Evolutionary conservation across 495 filamentous ascomycete genomes (phyloP), one percentile per base, ranked within the genome.

Genomic region (Thermochaetoides thermophila): DNA sequence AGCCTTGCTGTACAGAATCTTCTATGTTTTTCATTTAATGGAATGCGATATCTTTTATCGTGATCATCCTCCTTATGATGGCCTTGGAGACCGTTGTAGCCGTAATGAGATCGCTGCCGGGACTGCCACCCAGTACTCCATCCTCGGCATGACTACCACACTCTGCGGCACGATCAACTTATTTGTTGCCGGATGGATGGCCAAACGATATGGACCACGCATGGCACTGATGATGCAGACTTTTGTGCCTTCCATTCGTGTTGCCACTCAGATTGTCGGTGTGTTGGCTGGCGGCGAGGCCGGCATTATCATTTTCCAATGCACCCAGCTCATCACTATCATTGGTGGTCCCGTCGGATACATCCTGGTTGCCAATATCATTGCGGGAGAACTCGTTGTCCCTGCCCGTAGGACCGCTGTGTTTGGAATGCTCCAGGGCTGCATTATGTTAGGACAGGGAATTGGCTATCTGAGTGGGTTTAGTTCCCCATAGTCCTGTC

Each of bases 1-100:
- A 2, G 13, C 17, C 11, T 17, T 12, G 1, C 11, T 17, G n/a
- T n/a, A n/a, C n/a, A 69, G 63, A 19, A 56, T 74, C 17, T 62
- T 73, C 35, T 73, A 72, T 38, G 67, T 62, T 11, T 71, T 74
- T 35, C 60, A 66, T 26, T 41, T 69, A 13, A 71, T 74, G 69
- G 63, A 63, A 34, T 74, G 70, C 47, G 64, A 73, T 27, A 59
- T 61, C 30, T 74, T 66, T 48, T 74, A 72, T 48, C 25, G 19
- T 13, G 53, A 48, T 10, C 54, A 64, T 22, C 57, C 68, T 19
- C 55, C 49, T 5, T 54, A 39, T 20, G 17, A 42, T 10, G 50
- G 55, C 10, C 15, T 42, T 20, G 45, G 55, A 16, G 55, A 64
- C 29, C 59, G 64, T 9, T 74, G 70, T 38, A 47, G 41, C 19